Evolutionary conservation across 192 early-diverging fungal species (phyloP), one percentile per base, ranked within the genome.

Genomic region (Coemansia sp.): DNA sequence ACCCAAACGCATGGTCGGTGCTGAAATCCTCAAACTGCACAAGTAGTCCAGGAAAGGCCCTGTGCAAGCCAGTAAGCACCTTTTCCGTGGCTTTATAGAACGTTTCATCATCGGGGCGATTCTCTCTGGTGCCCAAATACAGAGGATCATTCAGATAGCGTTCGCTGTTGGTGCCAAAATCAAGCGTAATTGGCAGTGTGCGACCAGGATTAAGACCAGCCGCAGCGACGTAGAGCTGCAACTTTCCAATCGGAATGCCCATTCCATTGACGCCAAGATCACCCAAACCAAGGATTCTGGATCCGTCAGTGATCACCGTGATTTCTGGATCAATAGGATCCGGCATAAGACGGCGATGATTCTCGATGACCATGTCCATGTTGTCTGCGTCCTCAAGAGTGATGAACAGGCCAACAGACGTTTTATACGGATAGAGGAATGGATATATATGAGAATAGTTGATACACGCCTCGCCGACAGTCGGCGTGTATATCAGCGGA

Each of bases 1-100:
- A 79, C 16, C 85, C 90, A 71, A 96, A 96, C 17, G 96, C 92
- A 56, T 96, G 94, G 64, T 94, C 92, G 8, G 92, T 90, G 22
- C 91, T 93, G 67, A 95, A 99, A 72, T 98, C 96, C 76, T 98
- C 96, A 59, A 96, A 97, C 82, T 98, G 96, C 48, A 98, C 89
- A 18, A 98, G 83, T 61, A 95, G 66, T 16, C 85, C 67, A 6
- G 94, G 94, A 82, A 92, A 95, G 20, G 88, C 86, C 1, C 62
- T 57, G 58, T 84, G 84, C 5, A 98, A 68, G 8, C 88, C 86
- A 28, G 74, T 56, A 62, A 98, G 84, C 32, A 94, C 87, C 51
- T 83, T 84, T 59, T 96, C 92, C 34, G 94, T 81, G 55, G 89
- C 8, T 36, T 8, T 42, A 71, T 62, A 64, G 63, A 64, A 61